phyloP scores from a whole-genome alignment of 495 filamentous ascomycete genomes.

The Penicillium subrubescens region DNA sequence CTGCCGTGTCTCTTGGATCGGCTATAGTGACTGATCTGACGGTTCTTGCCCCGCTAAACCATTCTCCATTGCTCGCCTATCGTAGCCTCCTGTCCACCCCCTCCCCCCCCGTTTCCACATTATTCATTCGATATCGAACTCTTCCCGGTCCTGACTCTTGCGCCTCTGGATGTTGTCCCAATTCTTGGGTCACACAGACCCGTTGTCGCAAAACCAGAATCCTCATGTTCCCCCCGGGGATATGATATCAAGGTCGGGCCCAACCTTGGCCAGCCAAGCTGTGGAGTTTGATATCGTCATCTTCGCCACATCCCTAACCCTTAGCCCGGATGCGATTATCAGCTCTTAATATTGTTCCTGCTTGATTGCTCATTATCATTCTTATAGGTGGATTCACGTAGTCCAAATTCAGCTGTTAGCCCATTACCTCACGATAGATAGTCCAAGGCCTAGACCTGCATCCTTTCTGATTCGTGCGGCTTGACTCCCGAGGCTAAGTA shows the following conservation, averaged over 20 bases:
- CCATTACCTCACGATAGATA: neutral
- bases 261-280: constrained; percentile 3
- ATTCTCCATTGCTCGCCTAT: neutral
- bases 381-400: neutral
- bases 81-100: neutral
- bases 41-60: neutral
- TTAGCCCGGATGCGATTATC: neutral
- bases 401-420: neutral
- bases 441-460: neutral
- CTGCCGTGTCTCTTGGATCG: neutral
- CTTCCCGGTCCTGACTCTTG: neutral
- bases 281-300: constrained; percentile 13
- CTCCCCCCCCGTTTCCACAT: neutral
- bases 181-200: neutral
- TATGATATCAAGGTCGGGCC: constrained; percentile 2
- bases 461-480: neutral
- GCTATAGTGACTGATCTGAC: neutral
- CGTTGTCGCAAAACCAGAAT: neutral
- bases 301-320: constrained; percentile 5
- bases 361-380: neutral
- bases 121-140: neutral
- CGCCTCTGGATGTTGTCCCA: neutral
- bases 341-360: neutral
- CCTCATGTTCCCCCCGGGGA: neutral
- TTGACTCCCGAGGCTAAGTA: neutral